Base-by-base conservation (phyloP, 371 early-diverging fungal species). In the Lichtheimia ramosa region DNA sequence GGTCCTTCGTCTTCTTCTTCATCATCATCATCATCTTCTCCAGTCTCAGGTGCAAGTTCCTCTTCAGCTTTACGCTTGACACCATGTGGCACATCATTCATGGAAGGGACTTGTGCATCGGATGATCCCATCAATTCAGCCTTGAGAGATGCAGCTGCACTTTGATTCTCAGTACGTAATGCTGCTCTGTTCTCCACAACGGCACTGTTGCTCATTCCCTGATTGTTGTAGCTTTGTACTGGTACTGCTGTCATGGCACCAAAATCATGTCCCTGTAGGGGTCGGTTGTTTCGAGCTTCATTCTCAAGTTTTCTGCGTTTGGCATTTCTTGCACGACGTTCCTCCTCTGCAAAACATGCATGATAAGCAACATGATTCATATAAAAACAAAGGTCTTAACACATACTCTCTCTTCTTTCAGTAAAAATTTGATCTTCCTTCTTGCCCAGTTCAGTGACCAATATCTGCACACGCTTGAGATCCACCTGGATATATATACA, bases 341-440 rank as follows among this genome's bases (percentile, higher is more conserved):
- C 77, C 40, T 80, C 81, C 43, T 68, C 74, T 77, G 25, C 25
- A 54, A 25, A 46, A 63, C 13, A 59, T 21, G 18, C 39, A 3
- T 41, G 27, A 42, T 20, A 2, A 53, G 46, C 15, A 18, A 51
- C 4, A 21, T 34, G 34, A 34, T 34, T 15, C 16, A 14, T 28
- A 43, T n/a, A n/a, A 63, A n/a, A 23, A 57, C 16, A 23, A 20
- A 40, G n/a, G 39, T 15, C 10, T 41, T 8, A 8, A 21, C 12
- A 72, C 65, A 90, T 90, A 63, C 86, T 79, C 59, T 81, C 77
- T 43, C 88, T 79, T 54, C 96, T 83, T 39, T 88, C 86, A 54
- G 73, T 73, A 69, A 98, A 96, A 18, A 93, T 91, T n/a, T 77
- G 70, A 51, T 94, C 93, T 71, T 97, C 98, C 56, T 87, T 79